A percentile compares a stretch with the other conserved stretches of the same genome.
Evolutionary conservation across 495 filamentous ascomycete genomes (phyloP).

Genomic region (Podospora didyma): DNA sequence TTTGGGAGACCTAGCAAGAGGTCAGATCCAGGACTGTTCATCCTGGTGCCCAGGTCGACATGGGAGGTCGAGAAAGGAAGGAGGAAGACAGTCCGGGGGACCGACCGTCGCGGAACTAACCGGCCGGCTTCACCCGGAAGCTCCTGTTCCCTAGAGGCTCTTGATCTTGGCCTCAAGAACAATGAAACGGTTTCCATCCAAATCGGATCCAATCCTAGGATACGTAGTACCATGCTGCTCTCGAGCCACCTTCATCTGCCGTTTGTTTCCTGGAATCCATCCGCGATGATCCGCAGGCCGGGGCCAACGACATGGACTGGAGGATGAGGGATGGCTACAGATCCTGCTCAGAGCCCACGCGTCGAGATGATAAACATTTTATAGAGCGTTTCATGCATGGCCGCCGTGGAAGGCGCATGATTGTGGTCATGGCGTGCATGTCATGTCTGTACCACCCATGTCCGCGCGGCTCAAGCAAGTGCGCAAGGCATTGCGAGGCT

Average conservation of each 20-base stretch:
- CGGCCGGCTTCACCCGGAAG: too few species aligned
- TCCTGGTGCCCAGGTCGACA: too few species aligned
- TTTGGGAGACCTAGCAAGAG: neutral
- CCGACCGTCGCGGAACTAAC: too few species aligned
- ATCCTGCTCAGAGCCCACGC: too few species aligned
- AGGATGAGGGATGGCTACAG: too few species aligned
- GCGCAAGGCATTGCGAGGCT: neutral
- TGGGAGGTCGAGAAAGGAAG: too few species aligned
- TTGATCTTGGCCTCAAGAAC: too few species aligned
- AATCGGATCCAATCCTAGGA: too few species aligned
- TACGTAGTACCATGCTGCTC: neutral
- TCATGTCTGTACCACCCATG: neutral
- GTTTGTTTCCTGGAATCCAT: neutral
- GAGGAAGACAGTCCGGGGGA: too few species aligned
- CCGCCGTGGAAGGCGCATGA: neutral
- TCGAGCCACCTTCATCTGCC: neutral
- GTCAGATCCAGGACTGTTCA: neutral
- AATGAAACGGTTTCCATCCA: too few species aligned
- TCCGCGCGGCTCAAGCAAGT: constrained; percentile 1
- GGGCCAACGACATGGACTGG: neutral
- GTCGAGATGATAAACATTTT: neutral
- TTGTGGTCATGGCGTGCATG: constrained; percentile 5
- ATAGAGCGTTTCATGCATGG: constrained; percentile 1
- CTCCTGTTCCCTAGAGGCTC: too few species aligned
- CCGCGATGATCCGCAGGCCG: neutral